Evolutionary conservation across 768 basidiomycete genomes (phyloP), one percentile per base, ranked within the genome.

Genomic region (Tricholoma furcatifolium): DNA sequence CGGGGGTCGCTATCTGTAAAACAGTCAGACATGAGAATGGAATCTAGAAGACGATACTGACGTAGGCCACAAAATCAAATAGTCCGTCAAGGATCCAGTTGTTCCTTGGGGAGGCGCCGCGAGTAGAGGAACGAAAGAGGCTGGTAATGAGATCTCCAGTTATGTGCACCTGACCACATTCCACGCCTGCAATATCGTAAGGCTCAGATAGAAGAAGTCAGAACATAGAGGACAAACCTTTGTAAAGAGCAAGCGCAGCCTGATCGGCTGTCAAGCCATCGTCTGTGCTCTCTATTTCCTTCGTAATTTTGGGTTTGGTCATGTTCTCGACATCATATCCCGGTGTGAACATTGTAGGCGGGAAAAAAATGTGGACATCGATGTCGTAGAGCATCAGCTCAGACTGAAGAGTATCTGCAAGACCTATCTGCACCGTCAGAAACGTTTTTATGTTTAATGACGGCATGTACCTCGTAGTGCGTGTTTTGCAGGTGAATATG

Each of bases 401-500:
- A 21, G 83, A 87, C 7, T 87, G 85, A 12, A 97, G 76, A 0
- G 86, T 79, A 53, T 97, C 94, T 12, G 90, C 91, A 0, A 97
- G 81, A 12, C 88, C 92, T 93, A 62, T 3, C 8, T 32, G 15
- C 27, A 21, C 3, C 44, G 35, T 49, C 15, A 55, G 34, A 24
- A 38, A 10, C 18, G 30, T 24, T 39, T 15, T 6, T 43, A 44
- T 6, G 47, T 23, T 14, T 8, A 45, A 36, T 7, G 38, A 15
- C 4, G 6, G 11, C 30, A 10, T 24, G 24, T 57, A 92, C 93
- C 93, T 70, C 91, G 73, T 6, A 96, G 65, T 7, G 94, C 94
- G 60, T 89, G 87, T 65, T 96, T 96, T 9, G 83, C 87, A 0
- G 93, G 91, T 0, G 88, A 74, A 67, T 96, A 96, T 1, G 83